These are phyloP conservation scores for Boletus vinaceobasis DNA, from an alignment of 768 basidiomycete species.

Conservation along the genomic window DNA sequence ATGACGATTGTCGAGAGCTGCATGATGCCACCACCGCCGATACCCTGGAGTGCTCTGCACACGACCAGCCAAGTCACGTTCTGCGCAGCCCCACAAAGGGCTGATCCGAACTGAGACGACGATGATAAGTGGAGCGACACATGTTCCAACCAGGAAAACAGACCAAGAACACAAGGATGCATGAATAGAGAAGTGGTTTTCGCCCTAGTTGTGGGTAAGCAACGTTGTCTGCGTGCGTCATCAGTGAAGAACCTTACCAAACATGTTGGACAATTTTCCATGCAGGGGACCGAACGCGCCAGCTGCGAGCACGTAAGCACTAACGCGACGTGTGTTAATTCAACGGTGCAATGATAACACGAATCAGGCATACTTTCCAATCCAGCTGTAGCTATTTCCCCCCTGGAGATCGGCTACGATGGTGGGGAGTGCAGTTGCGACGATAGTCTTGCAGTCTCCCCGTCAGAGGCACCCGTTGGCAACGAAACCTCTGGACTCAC, in stretches of 20 bases:
- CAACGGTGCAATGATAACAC: background rate
- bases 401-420: conserved; percentile 64
- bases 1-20: conserved; percentile 75
- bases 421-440: conserved; percentile 68
- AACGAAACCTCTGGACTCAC: conserved; percentile 27
- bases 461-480: background rate
- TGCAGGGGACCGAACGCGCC: conserved; percentile 67
- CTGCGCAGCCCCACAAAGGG: conserved; percentile 77
- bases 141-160: conserved; percentile 7
- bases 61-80: conserved; percentile 73
- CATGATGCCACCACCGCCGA: conserved; percentile 77
- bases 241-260: conserved; percentile 24
- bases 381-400: conserved; percentile 65
- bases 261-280: conserved; percentile 68
- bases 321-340: conserved; percentile 18
- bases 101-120: conserved; percentile 59
- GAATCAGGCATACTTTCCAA: conserved; percentile 48
- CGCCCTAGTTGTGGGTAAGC: conserved; percentile 38
- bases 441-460: conserved; percentile 44
- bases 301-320: conserved; percentile 73
- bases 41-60: conserved; percentile 74
- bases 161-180: conserved; percentile 67
- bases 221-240: background rate
- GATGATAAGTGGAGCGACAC: background rate
- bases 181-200: conserved; percentile 60